Evolutionary conservation across 1,284 basidiomycete species (phyloP).

Genomic region (Cutaneotrichosporon sp.): DNA sequence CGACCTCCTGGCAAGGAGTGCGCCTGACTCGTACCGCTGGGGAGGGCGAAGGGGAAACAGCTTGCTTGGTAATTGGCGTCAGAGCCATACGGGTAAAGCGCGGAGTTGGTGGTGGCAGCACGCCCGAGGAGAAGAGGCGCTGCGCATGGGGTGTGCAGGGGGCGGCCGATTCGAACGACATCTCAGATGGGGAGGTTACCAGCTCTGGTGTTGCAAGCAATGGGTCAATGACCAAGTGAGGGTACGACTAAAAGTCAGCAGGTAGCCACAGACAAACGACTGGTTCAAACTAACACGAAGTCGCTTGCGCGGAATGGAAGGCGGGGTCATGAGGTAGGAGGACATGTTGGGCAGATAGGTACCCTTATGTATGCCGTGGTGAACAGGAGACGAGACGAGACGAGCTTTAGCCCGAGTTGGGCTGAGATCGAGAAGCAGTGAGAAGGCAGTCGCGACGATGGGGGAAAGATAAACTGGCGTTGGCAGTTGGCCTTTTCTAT

Average conservation of each 20-base stretch:
- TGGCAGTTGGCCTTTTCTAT: no score
- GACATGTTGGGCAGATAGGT: background rate
- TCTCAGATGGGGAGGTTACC: background rate
- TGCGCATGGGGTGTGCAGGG: background rate
- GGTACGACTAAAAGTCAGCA: background rate
- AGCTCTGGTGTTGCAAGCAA: slow-evolving; percentile 1
- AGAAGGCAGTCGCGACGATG: no score
- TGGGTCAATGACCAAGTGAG: background rate
- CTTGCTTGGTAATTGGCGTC: background rate
- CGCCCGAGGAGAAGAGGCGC: background rate
- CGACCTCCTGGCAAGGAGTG: background rate
- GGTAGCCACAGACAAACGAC: background rate
- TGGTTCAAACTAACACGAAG: background rate
- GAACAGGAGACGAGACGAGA: no score
- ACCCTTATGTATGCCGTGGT: no score
- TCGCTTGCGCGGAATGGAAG: slow-evolving; percentile 3
- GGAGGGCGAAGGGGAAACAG: background rate
- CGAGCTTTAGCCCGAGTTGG: no score
- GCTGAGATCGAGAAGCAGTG: no score
- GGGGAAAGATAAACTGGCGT: no score
- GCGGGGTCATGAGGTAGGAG: slow-evolving; percentile 1
- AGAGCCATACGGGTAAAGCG: slow-evolving; percentile 1
- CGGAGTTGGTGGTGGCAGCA: background rate
- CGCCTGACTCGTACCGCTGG: background rate
- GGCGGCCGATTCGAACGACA: background rate